Evolutionary conservation across 257 asterid species (phyloP).

Genomic region (Paraleonurus japonicus): DNA sequence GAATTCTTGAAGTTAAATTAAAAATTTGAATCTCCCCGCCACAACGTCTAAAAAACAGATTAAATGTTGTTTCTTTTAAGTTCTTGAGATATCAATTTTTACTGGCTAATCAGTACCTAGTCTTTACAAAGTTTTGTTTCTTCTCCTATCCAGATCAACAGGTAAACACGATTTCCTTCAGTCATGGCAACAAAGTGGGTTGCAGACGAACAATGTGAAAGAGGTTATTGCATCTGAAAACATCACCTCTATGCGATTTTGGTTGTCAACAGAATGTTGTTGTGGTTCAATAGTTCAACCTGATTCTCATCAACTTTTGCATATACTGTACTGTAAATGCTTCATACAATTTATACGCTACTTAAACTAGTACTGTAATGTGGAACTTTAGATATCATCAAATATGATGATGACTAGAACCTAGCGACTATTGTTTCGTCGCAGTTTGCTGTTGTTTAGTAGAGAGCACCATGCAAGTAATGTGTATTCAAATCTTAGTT

Average conservation of each 20-base stretch:
- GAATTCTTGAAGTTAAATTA: not conserved
- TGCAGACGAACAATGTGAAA: slow-evolving; percentile 12
- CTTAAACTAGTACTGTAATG: slow-evolving; percentile 14
- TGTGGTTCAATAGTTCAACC: slow-evolving; percentile 7
- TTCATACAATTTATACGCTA: slow-evolving; percentile 10
- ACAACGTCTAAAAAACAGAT: not conserved
- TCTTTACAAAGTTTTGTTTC: slow-evolving; percentile 2
- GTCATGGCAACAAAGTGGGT: slow-evolving; percentile 8
- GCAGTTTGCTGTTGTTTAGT: slow-evolving; percentile 5
- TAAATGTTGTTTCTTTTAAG: not conserved
- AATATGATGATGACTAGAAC: not conserved
- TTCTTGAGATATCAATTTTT: not conserved
- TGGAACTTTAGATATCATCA: not conserved
- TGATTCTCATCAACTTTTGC: slow-evolving; percentile 28
- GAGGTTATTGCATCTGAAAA: slow-evolving; percentile 4
- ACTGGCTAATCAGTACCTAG: not conserved
- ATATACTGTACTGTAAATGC: slow-evolving; percentile 31
- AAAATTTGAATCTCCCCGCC: not conserved
- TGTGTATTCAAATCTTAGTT: not conserved
- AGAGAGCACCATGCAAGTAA: slow-evolving; percentile 3
- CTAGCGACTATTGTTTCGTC: slow-evolving; percentile 1
- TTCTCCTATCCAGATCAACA: slow-evolving; percentile 38
- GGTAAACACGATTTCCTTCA: slow-evolving; percentile 26
- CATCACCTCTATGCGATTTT: slow-evolving; percentile 14
- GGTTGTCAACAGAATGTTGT: not conserved